Base-by-base conservation (phyloP, 176 grass and related monocot genomes). In the Hsuehochloa calcarea region DNA sequence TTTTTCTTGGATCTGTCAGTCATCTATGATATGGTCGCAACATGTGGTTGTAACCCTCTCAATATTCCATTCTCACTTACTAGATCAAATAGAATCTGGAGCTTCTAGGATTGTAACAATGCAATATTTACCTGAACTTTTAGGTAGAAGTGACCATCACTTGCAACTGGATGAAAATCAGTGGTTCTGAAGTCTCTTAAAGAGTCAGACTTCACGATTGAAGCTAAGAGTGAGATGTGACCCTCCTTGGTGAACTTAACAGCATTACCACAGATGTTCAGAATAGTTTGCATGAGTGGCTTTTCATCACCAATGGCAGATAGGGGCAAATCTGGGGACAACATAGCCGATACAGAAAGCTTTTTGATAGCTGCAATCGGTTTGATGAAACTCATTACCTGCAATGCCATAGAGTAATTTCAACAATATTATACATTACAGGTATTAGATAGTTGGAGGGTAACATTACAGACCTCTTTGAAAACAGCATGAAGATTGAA, bases 171-270 rank as follows among this genome's bases (percentile, higher is more conserved):
- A 72, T 89, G 91, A 78, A 92, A 99, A 72, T 99, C 90, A 50
- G 93, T 72, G 65, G 80, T 84, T 79, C 91, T 86, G 80, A 93
- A 82, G 40, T 99, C 97, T 86, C 91, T 91, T 75, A 94, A 76
- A 83, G 85, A 92, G 31, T 96, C 97, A 66, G 91, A 25, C 76
- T 90, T 93, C 38, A 92, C 86, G 89, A 96, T 43, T 3, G 92
- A 92, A 75, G 97, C 91, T 78, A 85, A 63, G 26, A 99, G 80
- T 34, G 97, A 89, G 62, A 99, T 91, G 65, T 94, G 88, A 20
- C 97, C 97, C 86, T 96, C 97, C 84, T 92, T 99, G 10, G 97
- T 99, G 80, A 92, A 99, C 75, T 99, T 99, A 39, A 99, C 93
- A 61, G 97, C 97, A 72, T 99, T 99, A 10, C 93, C 92, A 68